phyloP scores from a whole-genome alignment of 2,329 filamentous ascomycete species.

The Rhynchosporium secalis region DNA sequence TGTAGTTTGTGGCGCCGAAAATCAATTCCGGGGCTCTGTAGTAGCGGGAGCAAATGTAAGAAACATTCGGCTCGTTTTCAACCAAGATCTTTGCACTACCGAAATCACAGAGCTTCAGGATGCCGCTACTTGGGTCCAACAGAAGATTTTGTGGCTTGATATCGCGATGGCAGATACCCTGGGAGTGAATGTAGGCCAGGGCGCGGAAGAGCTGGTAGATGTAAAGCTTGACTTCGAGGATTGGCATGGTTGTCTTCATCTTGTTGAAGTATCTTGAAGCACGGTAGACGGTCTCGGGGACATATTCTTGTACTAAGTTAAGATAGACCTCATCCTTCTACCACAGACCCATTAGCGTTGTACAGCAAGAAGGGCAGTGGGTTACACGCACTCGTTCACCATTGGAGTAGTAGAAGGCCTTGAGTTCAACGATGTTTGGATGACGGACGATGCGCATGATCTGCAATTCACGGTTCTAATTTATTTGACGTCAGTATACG shows the following conservation, averaged over 20 bases:
- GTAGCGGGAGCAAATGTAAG: constrained; percentile 99
- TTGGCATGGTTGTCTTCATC: constrained; percentile 99
- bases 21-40: constrained; percentile 98
- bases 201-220: constrained; percentile 99
- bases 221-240: constrained; percentile 97
- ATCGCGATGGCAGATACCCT: constrained; percentile 97
- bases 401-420: constrained; percentile 99
- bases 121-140: constrained; percentile 84
- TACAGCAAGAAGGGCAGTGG: constrained; percentile 33
- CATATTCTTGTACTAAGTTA: constrained; percentile 96
- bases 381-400: constrained; percentile 78
- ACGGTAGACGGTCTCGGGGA: constrained; percentile 97
- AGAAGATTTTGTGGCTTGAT: constrained; percentile 99
- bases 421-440: constrained; percentile 97
- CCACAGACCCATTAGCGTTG: constrained; percentile 23
- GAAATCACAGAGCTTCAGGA: constrained; percentile 98
- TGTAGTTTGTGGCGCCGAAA: constrained; percentile 98
- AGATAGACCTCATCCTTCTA: constrained; percentile 98
- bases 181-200: constrained; percentile 97
- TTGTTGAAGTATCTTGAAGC: constrained; percentile 99
- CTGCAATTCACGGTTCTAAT: constrained; percentile 94
- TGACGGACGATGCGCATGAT: constrained; percentile 99
- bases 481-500: constrained; percentile 37
- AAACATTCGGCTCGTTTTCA: constrained; percentile 98
- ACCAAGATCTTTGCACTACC: constrained; percentile 98